These are phyloP conservation scores for Lachancea dasiensis DNA, from an alignment of 805 yeast genomes.

Conservation along the genomic window DNA sequence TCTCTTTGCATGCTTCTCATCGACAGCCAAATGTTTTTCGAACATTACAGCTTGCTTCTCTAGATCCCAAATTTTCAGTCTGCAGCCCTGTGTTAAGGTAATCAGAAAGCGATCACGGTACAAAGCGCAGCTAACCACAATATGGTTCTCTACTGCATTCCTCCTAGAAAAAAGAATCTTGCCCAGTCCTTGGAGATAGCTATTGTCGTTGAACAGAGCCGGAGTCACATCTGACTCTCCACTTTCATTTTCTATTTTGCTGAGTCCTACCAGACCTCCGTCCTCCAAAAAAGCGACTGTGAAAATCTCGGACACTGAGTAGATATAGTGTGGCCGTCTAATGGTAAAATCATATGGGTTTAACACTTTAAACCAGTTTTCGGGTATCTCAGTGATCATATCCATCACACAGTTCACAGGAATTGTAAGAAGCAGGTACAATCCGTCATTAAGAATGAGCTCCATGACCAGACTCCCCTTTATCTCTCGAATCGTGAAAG, in stretches of 20 bases:
- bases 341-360: conserved; percentile 60
- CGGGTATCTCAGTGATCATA: conserved; percentile 2
- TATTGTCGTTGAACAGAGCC: conserved; percentile 49
- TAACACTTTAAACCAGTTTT: conserved; percentile 60
- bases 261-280: conserved; percentile 66
- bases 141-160: conserved; percentile 12
- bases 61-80: conserved; percentile 30
- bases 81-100: conserved; percentile 25
- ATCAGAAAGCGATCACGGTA: conserved; percentile 20
- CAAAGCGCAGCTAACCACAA: conserved; percentile 20
- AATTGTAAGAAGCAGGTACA: conserved; percentile 17
- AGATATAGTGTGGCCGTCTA: conserved; percentile 49
- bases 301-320: conserved; percentile 39
- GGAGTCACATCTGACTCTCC: conserved; percentile 34
- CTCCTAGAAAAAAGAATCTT: conserved; percentile 21
- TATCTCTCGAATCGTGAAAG: conserved; percentile 15
- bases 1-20: conserved; percentile 12
- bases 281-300: conserved; percentile 60
- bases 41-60: conserved; percentile 19
- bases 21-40: conserved; percentile 10
- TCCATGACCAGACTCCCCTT: conserved; percentile 15
- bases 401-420: conserved; percentile 23
- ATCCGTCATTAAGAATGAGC: conserved; percentile 25
- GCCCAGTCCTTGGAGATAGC: conserved; percentile 37
- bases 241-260: conserved; percentile 15